phyloP scores from a whole-genome alignment of 2,329 filamentous ascomycete genomes.

The Stachybotrys echinatus region DNA sequence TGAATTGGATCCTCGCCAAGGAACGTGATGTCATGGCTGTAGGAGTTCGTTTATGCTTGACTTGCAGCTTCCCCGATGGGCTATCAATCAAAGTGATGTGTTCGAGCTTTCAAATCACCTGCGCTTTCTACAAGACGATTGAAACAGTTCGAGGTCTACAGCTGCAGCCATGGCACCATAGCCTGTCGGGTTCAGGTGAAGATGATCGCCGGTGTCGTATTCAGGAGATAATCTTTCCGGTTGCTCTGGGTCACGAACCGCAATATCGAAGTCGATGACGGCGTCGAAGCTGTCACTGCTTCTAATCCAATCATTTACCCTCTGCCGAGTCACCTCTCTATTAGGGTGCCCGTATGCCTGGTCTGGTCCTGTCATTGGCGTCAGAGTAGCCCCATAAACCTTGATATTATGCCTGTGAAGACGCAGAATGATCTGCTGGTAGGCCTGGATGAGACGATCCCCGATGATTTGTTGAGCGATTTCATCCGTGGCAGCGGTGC shows the following conservation, averaged over 20 bases:
- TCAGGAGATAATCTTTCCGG: constrained; percentile 28
- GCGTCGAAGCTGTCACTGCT: constrained; percentile 49
- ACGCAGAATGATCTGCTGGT: constrained; percentile 48
- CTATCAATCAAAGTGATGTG: too few species aligned
- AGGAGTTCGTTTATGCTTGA: too few species aligned
- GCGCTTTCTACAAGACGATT: neutral
- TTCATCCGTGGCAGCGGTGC: constrained; percentile 36
- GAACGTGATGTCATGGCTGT: too few species aligned
- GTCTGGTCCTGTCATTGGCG: constrained; percentile 34
- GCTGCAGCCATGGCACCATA: constrained; percentile 50
- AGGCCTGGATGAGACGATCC: constrained; percentile 45
- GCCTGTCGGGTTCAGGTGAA: constrained; percentile 52
- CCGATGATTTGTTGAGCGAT: constrained; percentile 39
- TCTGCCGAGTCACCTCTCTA: constrained; percentile 47
- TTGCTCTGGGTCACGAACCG: constrained; percentile 42
- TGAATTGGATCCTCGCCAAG: too few species aligned
- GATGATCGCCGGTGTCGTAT: constrained; percentile 54
- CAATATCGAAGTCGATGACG: constrained; percentile 56
- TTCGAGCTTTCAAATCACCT: too few species aligned
- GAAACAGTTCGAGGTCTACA: constrained; percentile 48
- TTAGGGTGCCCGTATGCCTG: constrained; percentile 45
- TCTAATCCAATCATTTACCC: constrained; percentile 56
- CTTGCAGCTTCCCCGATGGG: too few species aligned
- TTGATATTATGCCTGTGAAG: constrained; percentile 47
- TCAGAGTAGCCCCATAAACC: constrained; percentile 52